Evolutionary conservation across 805 yeast genomes (phyloP), one percentile per base, ranked within the genome.

Genomic region (Candida nanaspora): DNA sequence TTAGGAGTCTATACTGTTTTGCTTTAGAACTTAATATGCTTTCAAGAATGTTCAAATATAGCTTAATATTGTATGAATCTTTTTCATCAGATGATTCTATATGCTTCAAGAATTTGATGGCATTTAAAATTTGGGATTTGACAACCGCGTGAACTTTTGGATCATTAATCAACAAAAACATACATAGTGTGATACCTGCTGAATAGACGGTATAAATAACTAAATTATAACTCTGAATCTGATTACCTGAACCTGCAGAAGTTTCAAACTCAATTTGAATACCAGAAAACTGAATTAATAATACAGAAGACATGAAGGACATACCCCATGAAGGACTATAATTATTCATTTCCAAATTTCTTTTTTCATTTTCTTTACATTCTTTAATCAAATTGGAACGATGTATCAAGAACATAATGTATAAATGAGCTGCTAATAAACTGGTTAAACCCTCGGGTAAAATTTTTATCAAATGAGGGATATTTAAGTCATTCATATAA

Each of bases 281-380:
- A 14, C 22, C 28, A 4, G 37, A 34, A 9, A 34, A 9, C 14
- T 34, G 37, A 22, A 34, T 23, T 3, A 34, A 16, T n/a, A 34
- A n/a, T n/a, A 16, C 18, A 3, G 34, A 16, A 6, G 34, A 16
- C 5, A 31, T 86, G 66, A 82, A 83, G 2, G 87, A 83, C 42
- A 83, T 81, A 9, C 88, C 86, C 82, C 86, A 78, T n/a, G 83
- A 75, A 5, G 86, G 85, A 55, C 78, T 78, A 48, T 54, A 51
- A 55, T 68, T 61, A 61, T 70, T 69, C 46, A 60, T 15, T 25
- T 22, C 23, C 9, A 23, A 6, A 4, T 19, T 20, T 14, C 32
- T 22, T 8, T 35, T 35, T n/a, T 8, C 26, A 28, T 30, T 28
- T 23, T 28, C 25, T 19, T 19, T 37, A 14, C 25, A 18, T 19